Base-by-base conservation (phyloP, 805 yeast genomes). In the Yamadazyma phyllophila region DNA sequence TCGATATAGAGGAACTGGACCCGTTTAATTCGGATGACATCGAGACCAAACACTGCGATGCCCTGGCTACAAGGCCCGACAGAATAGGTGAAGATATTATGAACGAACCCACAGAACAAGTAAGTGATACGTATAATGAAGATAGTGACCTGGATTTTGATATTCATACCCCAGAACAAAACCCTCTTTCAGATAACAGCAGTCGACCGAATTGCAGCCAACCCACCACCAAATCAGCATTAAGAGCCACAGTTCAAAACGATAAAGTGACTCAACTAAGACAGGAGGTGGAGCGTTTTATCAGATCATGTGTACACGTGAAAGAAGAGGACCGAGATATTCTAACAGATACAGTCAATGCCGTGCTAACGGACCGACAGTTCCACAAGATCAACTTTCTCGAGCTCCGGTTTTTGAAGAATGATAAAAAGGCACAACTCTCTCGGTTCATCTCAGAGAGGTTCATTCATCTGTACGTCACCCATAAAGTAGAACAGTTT, bases 291-390 rank as follows among this genome's bases (percentile, higher is more conserved):
- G 20, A 13, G 13, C 20, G 11, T 8, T 37, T 37, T 7, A 17
- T 37, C 13, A 26, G 26, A 20, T 30, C 20, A 14, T 37, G 40
- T 14, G 40, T 37, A 12, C 20, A 34, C 7, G 39, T 41, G 11
- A 33, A 31, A 14, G 34, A 33, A 15, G 39, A 24, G 2, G 39
- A 41, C 33, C 42, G 38, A 32, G 43, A 41, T 9, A 37, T 41
- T 11, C 14, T 37, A 8, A 37, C n/a, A 9, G 43, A 26, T 33
- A 31, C 38, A 6, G 29, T 37, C 3, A 46, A 46, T 36, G 27
- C 31, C 9, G 15, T 46, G 6, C 11, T 38, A 13, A 30, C 40
- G 4, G 44, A 39, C 15, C 38, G 36, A 8, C 33, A 35, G n/a
- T 44, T 26, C 20, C 14, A 9, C 11, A 32, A 33, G 10, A 13